Conservation (phyloP, 2,329 filamentous ascomycete genomes). For the Bipolaris bicolor region DNA sequence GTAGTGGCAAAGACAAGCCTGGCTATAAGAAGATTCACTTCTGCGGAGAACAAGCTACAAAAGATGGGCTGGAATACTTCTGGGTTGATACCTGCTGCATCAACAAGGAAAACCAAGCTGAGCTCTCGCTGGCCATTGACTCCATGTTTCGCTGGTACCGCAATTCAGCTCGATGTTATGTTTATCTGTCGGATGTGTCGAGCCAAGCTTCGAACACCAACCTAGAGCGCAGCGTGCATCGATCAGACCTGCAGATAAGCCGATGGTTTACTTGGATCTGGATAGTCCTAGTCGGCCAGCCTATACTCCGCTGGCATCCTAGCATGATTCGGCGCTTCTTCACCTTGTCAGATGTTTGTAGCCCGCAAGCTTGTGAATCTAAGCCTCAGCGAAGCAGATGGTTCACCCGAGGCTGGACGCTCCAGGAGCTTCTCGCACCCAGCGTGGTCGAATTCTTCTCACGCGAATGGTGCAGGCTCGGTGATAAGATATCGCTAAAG, state of each 20-base stretch:
- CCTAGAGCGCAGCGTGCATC: no score
- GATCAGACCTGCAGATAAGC: background rate
- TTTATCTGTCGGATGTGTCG: background rate
- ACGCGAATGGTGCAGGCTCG: background rate
- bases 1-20: constrained; percentile 8
- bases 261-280: background rate
- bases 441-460: background rate
- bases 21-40: constrained; percentile 2
- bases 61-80: constrained; percentile 3
- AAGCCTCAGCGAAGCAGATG: no score
- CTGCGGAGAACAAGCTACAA: background rate
- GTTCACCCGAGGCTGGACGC: no score
- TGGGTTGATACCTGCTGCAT: constrained; percentile 3
- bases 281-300: no score
- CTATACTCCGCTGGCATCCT: no score
- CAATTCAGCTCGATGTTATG: background rate
- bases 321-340: no score
- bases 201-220: background rate
- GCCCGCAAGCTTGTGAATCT: no score
- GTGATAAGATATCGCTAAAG: background rate
- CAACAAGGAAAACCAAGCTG: background rate
- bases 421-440: background rate
- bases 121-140: background rate
- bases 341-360: no score
- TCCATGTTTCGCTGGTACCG: constrained; percentile 7